These are phyloP conservation scores for Panaeolus cyanescens DNA, from an alignment of 768 basidiomycete species.

Conservation along the genomic window DNA sequence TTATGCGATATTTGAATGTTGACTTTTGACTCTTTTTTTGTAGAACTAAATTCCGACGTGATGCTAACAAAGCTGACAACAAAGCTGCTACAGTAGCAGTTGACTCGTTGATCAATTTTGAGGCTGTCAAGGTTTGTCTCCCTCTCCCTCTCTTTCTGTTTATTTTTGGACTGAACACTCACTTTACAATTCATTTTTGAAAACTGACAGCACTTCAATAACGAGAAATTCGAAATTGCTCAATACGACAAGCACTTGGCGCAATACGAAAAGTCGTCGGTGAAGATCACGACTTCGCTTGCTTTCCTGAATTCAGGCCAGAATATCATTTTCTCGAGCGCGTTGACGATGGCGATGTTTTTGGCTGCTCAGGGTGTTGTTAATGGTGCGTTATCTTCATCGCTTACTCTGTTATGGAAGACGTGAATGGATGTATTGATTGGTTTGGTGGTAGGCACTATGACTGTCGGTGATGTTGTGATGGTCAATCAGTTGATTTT, in stretches of 20 bases:
- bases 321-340: constrained; percentile 93
- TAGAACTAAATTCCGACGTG: constrained; percentile 90
- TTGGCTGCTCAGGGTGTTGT: constrained; percentile 93
- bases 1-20: no score
- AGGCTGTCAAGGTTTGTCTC: constrained; percentile 87
- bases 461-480: constrained; percentile 98
- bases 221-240: constrained; percentile 86
- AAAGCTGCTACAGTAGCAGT: constrained; percentile 92
- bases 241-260: constrained; percentile 91
- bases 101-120: constrained; percentile 96
- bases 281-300: constrained; percentile 94
- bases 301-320: constrained; percentile 96
- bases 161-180: not conserved
- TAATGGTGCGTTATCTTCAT: constrained; percentile 57
- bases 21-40: not conserved
- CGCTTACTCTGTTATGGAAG: not conserved
- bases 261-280: constrained; percentile 86
- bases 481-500: constrained; percentile 99
- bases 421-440: not conserved
- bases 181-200: constrained; percentile 8
- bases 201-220: constrained; percentile 85
- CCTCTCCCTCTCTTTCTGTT: not conserved
- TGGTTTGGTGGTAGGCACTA: constrained; percentile 62
- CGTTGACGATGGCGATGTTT: constrained; percentile 94
- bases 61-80: constrained; percentile 97